These are phyloP conservation scores for Parastagonospora avenae DNA, from an alignment of 2,329 filamentous ascomycete genomes.

Conservation along the genomic window DNA sequence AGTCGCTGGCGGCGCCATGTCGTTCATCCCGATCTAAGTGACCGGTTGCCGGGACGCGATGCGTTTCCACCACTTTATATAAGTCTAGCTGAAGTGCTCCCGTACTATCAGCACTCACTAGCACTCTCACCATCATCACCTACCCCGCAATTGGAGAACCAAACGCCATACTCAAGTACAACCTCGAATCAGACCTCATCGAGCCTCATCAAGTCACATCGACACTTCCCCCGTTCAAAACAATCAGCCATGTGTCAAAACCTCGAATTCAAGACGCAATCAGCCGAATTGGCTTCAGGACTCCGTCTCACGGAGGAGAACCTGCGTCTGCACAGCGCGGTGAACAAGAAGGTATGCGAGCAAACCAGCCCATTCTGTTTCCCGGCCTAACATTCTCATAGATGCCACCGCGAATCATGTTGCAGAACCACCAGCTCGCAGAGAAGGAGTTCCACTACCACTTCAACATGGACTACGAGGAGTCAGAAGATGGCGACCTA, in stretches of 20 bases:
- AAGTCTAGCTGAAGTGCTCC: constrained; percentile 2
- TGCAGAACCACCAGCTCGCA: constrained; percentile 8
- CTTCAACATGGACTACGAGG: constrained; percentile 15
- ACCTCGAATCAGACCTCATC: background rate
- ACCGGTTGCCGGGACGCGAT: constrained; percentile 16
- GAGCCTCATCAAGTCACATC: background rate
- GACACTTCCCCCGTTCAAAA: background rate
- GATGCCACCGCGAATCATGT: constrained; percentile 3
- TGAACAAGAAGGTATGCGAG: constrained; percentile 27
- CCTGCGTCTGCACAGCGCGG: constrained; percentile 34
- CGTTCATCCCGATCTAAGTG: constrained; percentile 18
- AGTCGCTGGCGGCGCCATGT: constrained; percentile 24
- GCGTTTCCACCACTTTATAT: constrained; percentile 11
- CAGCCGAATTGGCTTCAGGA: constrained; percentile 7
- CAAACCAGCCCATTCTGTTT: background rate
- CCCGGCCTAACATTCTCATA: constrained; percentile 11
- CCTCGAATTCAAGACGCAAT: constrained; percentile 12
- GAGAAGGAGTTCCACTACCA: constrained; percentile 20
- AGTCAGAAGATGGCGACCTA: constrained; percentile 29
- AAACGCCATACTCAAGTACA: background rate
- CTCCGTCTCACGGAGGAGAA: constrained; percentile 37
- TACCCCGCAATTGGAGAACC: background rate
- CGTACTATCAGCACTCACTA: background rate
- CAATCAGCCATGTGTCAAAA: constrained; percentile 14
- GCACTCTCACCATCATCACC: constrained; percentile 1